A percentile compares a stretch with the other conserved stretches of the same genome.
These are phyloP conservation scores for Pseudoperonospora humuli DNA, from an alignment of 352 stramenopile species.

Conservation along the genomic window DNA sequence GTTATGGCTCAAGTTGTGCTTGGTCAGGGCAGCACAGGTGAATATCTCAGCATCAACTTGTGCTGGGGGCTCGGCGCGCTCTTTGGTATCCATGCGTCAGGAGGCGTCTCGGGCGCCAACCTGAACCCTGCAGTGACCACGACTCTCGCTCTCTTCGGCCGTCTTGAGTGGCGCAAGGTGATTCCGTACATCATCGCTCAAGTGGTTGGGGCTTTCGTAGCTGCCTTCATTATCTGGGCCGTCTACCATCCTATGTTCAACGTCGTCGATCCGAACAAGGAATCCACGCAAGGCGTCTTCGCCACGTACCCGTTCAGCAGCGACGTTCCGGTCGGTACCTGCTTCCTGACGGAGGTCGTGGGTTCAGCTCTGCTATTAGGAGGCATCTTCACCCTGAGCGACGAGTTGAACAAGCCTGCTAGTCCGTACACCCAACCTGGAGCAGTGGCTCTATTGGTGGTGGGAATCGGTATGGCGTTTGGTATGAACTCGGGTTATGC, in stretches of 20 bases:
- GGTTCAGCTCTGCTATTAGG: slow-evolving; percentile 47
- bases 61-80: slow-evolving; percentile 69
- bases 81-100: slow-evolving; percentile 53
- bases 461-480: slow-evolving; percentile 63
- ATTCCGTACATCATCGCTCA: slow-evolving; percentile 44
- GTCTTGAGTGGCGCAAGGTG: slow-evolving; percentile 42
- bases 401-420: slow-evolving; percentile 47
- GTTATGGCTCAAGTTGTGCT: slow-evolving; percentile 59
- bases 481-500: slow-evolving; percentile 68
- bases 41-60: slow-evolving; percentile 63
- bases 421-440: slow-evolving; percentile 34
- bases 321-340: slow-evolving; percentile 28
- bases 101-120: slow-evolving; percentile 49
- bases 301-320: slow-evolving; percentile 43
- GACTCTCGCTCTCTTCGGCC: slow-evolving; percentile 37
- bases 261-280: slow-evolving; percentile 35
- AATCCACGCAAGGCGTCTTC: slow-evolving; percentile 33
- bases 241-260: slow-evolving; percentile 52
- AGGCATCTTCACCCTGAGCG: slow-evolving; percentile 53
- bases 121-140: slow-evolving; percentile 62
- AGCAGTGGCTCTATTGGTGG: slow-evolving; percentile 44
- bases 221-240: slow-evolving; percentile 36
- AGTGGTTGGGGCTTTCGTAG: slow-evolving; percentile 41
- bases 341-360: slow-evolving; percentile 56
- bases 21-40: slow-evolving; percentile 40